phyloP scores from a whole-genome alignment of 2,329 filamentous ascomycete species.

The Fusarium multiceps region DNA sequence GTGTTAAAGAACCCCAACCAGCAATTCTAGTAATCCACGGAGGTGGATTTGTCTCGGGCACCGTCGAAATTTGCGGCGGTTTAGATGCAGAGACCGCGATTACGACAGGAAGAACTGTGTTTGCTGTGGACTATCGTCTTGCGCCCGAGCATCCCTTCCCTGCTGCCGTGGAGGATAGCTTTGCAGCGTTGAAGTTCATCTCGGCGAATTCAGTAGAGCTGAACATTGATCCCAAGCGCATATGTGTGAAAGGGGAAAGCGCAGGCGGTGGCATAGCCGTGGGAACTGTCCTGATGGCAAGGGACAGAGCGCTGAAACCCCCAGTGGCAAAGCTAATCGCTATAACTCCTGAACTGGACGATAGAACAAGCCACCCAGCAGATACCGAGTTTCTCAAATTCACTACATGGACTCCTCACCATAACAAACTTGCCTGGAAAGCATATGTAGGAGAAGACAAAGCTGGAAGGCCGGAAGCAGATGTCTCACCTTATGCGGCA shows the following conservation, averaged over 20 bases:
- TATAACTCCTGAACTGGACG: constrained; percentile 38
- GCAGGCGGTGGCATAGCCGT: constrained; percentile 32
- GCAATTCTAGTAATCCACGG: constrained; percentile 32
- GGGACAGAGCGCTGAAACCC: constrained; percentile 32
- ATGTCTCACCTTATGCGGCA: constrained; percentile 34
- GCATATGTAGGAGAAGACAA: constrained; percentile 40
- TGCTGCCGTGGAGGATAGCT: constrained; percentile 30
- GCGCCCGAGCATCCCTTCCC: constrained; percentile 36
- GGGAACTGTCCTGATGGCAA: constrained; percentile 23
- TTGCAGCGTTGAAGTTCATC: constrained; percentile 32
- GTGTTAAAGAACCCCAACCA: constrained; percentile 25
- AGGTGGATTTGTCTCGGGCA: constrained; percentile 30
- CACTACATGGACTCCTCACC: constrained; percentile 11
- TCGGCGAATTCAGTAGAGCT: constrained; percentile 24
- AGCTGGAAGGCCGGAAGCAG: constrained; percentile 15
- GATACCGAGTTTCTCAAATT: constrained; percentile 24
- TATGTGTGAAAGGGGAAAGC: constrained; percentile 36
- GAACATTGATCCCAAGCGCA: constrained; percentile 28
- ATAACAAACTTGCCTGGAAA: constrained; percentile 28
- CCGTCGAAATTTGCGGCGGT: constrained; percentile 14
- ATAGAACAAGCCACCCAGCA: constrained; percentile 8
- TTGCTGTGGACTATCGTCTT: constrained; percentile 39
- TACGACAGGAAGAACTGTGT: constrained; percentile 19
- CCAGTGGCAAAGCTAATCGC: constrained; percentile 31
- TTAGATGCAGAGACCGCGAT: constrained; percentile 4